Evolutionary conservation across 257 asterid genomes (phyloP), one percentile per base, ranked within the genome.

Genomic region (Penstemon newberryi): DNA sequence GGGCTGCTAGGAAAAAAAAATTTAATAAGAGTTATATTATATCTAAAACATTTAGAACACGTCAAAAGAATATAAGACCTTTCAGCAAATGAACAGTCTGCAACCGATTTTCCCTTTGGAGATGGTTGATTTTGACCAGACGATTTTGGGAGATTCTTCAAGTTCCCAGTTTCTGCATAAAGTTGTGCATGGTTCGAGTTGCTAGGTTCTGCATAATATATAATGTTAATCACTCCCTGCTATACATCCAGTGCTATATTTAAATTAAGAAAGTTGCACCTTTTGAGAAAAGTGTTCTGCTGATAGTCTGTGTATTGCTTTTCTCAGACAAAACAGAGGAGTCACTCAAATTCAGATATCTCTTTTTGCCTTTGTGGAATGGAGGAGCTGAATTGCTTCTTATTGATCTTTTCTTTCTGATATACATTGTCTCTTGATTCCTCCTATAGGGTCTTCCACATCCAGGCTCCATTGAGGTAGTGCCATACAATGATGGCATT

Each of bases 361-460:
- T 84, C 76, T 79, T 86, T 81, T 84, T 87, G 74, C 81, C 73
- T 74, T 70, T 81, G 84, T 82, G 80, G 84, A 78, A 79, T 69
- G 97, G 99, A 45, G 96, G 99, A 75, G 99, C 97, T 74, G 99
- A 88, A 74, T 70, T 80, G 78, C 97, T 81, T 83, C 97, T 86
- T 67, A 71, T 45, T 60, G 66, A 78, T 25, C 78, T 74, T 66
- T 66, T 85, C 72, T 66, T 69, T 62, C 60, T 66, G 54, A 76
- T 70, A 59, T 19, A 66, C 38, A 49, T 54, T 61, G 61, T 60
- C 59, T 73, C 67, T 76, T 59, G 77, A 52, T 72, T 77, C 60
- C 78, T 71, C 18, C 58, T 51, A 66, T 46, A 63, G 49, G 60
- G 73, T 60, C 67, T 73, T 72, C 66, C 77, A 70, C 53, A 67